Base-by-base conservation (phyloP, 2,329 filamentous ascomycete genomes). In the Sporothrix pseudoabietina region DNA sequence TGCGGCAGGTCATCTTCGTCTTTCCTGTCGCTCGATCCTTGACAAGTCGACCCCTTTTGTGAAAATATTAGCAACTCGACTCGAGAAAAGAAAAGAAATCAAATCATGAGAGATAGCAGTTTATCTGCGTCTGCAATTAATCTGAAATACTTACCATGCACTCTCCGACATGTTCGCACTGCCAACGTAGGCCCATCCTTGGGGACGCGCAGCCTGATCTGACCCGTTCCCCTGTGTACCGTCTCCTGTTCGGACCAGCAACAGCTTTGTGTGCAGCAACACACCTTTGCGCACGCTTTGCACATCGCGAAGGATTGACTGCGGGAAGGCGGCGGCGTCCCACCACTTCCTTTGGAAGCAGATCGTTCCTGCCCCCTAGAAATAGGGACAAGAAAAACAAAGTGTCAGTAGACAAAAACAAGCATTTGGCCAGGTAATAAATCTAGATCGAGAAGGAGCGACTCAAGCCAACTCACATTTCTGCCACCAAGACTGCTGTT, bases 161-260 rank as follows among this genome's bases (percentile, higher is more conserved):
- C 92, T 94, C 81, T 98, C 94, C 0, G 94, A 97, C 39, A 97
- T 82, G 82, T 99, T 99, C 8, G 94, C 93, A 77, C 93, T 97
- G 19, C 96, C 96, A 52, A 97, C 83, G 79, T 98, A 98, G 1
- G 88, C 91, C 91, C 93, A 98, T 4, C 90, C 89, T 14, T 49
- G 71, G 16, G 57, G 30, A 44, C 32, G 26, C 19, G 57, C 22
- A 26, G 75, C 52, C 41, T 55, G 66, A 9, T 49, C 68, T 71
- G 39, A 75, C 66, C 30, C 22, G 6, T 47, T 54, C 9, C 54
- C 41, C 59, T 77, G 22, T 83, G 83, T 4, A 6, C 3, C 39
- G 8, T 10, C 14, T 54, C 32, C 44, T 41, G 39, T 32, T 6
- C 68, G 55, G 32, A 88, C 87, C 70, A 88, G 83, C 72, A 90